A percentile compares a stretch with the other conserved stretches of the same genome.
Evolutionary conservation across 169 alveolate species (phyloP).

Genomic region (Eimeria necatrix): DNA sequence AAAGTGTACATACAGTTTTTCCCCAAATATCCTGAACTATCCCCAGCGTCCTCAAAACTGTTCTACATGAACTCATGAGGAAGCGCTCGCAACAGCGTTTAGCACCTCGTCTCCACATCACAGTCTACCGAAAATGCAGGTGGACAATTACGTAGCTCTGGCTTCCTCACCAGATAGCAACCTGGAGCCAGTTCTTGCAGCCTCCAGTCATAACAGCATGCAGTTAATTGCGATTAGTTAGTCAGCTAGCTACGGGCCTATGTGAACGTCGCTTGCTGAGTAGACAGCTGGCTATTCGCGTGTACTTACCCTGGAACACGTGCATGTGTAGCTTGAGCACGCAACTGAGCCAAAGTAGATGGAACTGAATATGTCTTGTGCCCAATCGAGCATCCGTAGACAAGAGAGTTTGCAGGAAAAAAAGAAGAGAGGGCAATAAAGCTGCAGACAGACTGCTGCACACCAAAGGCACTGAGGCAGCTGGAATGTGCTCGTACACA

Average conservation of each 20-base stretch:
- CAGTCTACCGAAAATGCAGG: too few relatives aligned
- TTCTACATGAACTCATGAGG: too few relatives aligned
- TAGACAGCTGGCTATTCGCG: not conserved
- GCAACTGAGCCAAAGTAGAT: conserved; percentile 64
- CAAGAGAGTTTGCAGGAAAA: conserved; percentile 73
- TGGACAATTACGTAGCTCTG: too few relatives aligned
- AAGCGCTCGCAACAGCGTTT: too few relatives aligned
- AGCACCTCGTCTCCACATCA: too few relatives aligned
- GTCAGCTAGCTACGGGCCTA: not conserved
- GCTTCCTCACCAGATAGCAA: not conserved
- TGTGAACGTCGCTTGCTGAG: not conserved
- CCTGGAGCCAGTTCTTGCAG: not conserved
- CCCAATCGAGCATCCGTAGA: conserved; percentile 46
- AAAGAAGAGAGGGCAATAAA: conserved; percentile 84
- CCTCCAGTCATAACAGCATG: too few relatives aligned
- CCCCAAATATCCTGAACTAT: too few relatives aligned
- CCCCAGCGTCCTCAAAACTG: too few relatives aligned
- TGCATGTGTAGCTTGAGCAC: conserved; percentile 65
- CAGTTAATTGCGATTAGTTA: not conserved
- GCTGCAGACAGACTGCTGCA: conserved; percentile 81
- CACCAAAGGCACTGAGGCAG: conserved; percentile 72
- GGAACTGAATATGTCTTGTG: conserved; percentile 67
- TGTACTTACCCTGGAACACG: conserved; percentile 74
- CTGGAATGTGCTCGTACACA: conserved; percentile 82
- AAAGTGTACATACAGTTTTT: too few relatives aligned